phyloP scores from a whole-genome alignment of 2,329 filamentous ascomycete species.

The Huntiella savannae region DNA sequence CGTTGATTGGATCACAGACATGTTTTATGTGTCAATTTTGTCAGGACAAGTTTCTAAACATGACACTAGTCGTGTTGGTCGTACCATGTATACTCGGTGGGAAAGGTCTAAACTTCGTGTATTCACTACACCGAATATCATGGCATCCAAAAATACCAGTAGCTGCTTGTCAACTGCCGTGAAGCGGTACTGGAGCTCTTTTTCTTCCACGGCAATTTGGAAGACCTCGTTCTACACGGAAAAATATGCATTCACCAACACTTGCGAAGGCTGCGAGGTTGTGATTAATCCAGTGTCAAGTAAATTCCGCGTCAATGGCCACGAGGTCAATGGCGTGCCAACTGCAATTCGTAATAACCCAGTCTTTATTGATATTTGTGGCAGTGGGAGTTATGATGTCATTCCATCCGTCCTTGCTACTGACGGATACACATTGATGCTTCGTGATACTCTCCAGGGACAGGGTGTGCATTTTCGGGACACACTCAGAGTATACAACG shows the following conservation, averaged over 20 bases:
- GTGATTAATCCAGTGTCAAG: conserved; percentile 30
- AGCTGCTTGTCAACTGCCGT: too few relatives aligned
- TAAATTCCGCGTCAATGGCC: conserved; percentile 31
- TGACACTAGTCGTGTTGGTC: too few relatives aligned
- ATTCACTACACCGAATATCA: too few relatives aligned
- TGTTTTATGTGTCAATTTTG: too few relatives aligned
- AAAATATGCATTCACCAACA: too few relatives aligned
- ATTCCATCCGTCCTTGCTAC: conserved; percentile 19
- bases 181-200: background rate
- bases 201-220: background rate
- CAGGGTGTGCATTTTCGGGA: conserved; percentile 21
- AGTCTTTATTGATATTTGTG: conserved; percentile 27
- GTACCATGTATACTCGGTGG: too few relatives aligned
- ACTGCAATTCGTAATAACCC: conserved; percentile 22
- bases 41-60: too few relatives aligned
- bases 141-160: too few relatives aligned
- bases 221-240: too few relatives aligned
- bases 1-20: too few relatives aligned
- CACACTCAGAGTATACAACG: background rate
- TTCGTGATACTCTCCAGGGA: conserved; percentile 13
- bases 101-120: too few relatives aligned
- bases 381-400: conserved; percentile 23
- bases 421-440: conserved; percentile 17
- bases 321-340: conserved; percentile 28
- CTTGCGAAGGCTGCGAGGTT: background rate